Evolutionary conservation across 768 basidiomycete species (phyloP), one percentile per base, ranked within the genome.

Genomic region (Lentinus brumalis): DNA sequence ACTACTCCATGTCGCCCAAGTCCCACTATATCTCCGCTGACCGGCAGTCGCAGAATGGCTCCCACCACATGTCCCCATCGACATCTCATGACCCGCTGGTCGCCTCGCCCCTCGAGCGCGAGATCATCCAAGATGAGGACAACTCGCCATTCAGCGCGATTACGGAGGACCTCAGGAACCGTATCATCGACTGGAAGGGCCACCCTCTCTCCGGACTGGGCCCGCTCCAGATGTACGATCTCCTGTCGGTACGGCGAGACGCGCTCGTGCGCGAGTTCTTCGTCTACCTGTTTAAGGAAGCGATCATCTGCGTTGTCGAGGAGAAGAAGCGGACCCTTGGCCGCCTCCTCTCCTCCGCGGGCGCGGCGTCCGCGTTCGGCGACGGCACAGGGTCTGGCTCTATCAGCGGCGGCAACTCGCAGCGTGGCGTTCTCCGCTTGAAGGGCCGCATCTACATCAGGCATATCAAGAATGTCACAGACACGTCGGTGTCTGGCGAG

Each of bases 251-350:
- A 45, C 86, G 94, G 53, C 87, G 96, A 51, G 96, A 96, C 66
- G 78, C 88, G 10, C 89, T 94, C 61, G 89, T 96, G 18, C 86
- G 95, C 56, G 96, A 97, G 73, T 98, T 98, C 75, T 92, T 88
- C 71, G 94, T 97, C 61, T 98, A 98, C 77, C 84, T 99, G 30
- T 99, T 98, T 85, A 90, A 89, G 70, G 94, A 98, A 74, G 97
- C 97, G 10, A 92, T 99, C 65, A 94, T 99, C 61, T 99, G 97
- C 73, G 94, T 98, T n/a, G 71, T 91, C 18, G 96, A 98, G 73
- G 96, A 99, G 76, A 93, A 88, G 79, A 96, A 94, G 69, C 86
- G 90, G 29, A 86, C 88, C 0, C 76, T 95, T 2, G 86, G 89
- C 8, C 84, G 89, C 30, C 79, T 94, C 49, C 80, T 94, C 5